phyloP scores from a whole-genome alignment of 2,329 filamentous ascomycete genomes.

The Pestalotiopsis sp. region DNA sequence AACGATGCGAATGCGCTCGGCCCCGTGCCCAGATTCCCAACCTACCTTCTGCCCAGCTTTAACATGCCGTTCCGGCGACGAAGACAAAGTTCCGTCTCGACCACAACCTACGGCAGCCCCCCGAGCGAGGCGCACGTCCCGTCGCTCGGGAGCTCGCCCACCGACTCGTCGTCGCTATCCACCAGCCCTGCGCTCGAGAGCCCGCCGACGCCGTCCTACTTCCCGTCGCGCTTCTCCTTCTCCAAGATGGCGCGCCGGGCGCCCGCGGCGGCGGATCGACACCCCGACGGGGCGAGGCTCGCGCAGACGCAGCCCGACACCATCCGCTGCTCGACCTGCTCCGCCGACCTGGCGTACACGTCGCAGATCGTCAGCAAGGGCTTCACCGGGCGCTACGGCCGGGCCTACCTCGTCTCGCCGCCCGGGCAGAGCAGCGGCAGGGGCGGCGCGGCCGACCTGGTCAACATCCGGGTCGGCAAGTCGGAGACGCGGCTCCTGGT shows the following conservation, averaged over 20 bases:
- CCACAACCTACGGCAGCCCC: constrained; percentile 29
- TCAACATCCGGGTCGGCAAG: constrained; percentile 59
- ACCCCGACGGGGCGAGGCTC: constrained; percentile 31
- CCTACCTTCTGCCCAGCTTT: constrained; percentile 55
- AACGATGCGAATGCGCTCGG: neutral
- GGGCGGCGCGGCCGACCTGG: constrained; percentile 33
- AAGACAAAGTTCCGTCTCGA: constrained; percentile 30
- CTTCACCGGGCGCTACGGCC: constrained; percentile 67
- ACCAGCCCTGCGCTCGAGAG: constrained; percentile 22
- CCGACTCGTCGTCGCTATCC: constrained; percentile 34
- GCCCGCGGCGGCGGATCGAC: constrained; percentile 11
- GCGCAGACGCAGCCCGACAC: constrained; percentile 53
- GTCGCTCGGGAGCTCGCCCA: constrained; percentile 38
- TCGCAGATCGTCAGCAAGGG: constrained; percentile 67
- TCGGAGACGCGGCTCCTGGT: constrained; percentile 60
- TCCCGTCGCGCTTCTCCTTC: constrained; percentile 25
- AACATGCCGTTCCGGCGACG: constrained; percentile 49
- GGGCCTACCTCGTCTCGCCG: constrained; percentile 62
- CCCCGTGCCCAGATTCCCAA: constrained; percentile 46
- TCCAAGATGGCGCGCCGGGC: constrained; percentile 19
- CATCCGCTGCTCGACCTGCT: constrained; percentile 61
- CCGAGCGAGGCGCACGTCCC: constrained; percentile 29
- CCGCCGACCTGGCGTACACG: constrained; percentile 61
- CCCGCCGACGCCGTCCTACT: constrained; percentile 26
- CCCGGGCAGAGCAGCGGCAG: constrained; percentile 24